Evolutionary conservation across 1,284 basidiomycete genomes (phyloP).

Genomic region (Melampsora americana): DNA sequence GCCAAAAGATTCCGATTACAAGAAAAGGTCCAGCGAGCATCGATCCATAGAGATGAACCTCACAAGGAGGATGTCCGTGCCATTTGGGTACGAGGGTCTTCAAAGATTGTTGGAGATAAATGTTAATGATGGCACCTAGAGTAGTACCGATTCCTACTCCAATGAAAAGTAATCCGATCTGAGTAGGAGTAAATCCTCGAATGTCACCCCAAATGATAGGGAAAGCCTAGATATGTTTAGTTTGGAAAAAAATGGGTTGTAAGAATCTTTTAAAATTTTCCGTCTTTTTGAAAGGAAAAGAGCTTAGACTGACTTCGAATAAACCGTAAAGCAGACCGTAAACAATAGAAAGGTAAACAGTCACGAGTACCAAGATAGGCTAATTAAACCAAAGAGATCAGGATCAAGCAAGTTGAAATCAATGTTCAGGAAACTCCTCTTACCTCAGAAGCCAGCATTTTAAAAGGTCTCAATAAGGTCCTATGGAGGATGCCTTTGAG

Average conservation of each 20-base stretch:
- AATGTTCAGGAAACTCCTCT: not conserved
- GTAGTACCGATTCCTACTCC: constrained; percentile 67
- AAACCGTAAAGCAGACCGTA: constrained; percentile 64
- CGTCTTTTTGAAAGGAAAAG: too few species aligned
- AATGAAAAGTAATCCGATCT: constrained; percentile 67
- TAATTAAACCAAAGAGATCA: not conserved
- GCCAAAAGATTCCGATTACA: constrained; percentile 66
- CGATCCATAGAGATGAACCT: constrained; percentile 63
- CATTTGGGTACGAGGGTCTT: constrained; percentile 57
- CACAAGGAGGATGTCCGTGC: constrained; percentile 63
- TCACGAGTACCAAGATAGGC: constrained; percentile 66
- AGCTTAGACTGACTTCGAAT: constrained; percentile 42
- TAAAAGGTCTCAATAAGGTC: constrained; percentile 64
- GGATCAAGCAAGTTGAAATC: not conserved
- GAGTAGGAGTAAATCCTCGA: constrained; percentile 62
- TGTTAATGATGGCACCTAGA: constrained; percentile 55
- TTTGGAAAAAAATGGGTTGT: too few species aligned
- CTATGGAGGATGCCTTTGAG: constrained; percentile 60
- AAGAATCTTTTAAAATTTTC: too few species aligned
- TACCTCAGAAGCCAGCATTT: constrained; percentile 63
- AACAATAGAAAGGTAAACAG: constrained; percentile 62
- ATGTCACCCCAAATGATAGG: constrained; percentile 62
- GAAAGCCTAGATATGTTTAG: constrained; percentile 44
- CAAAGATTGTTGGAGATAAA: constrained; percentile 57
- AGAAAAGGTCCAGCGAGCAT: constrained; percentile 63